phyloP scores from a whole-genome alignment of 352 stramenopile genomes.

The Globisporangium solare region DNA sequence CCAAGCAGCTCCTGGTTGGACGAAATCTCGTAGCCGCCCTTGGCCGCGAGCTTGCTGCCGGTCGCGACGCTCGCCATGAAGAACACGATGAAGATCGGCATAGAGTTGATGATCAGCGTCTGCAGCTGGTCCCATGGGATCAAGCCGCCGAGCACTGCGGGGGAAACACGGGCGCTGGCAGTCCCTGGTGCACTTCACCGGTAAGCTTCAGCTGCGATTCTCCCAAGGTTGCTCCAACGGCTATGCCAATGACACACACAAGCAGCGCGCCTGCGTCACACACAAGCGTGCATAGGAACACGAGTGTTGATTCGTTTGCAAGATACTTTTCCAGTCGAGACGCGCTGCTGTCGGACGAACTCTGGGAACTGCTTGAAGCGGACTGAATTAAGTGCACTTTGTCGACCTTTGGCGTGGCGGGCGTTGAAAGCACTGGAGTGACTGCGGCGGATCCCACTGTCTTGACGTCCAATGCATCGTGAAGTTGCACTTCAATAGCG shows the following conservation, averaged over 20 bases:
- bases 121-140: constrained; percentile 52
- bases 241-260: constrained; percentile 76
- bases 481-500: constrained; percentile 8
- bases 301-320: constrained; percentile 15
- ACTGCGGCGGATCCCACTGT: not conserved
- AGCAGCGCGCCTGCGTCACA: constrained; percentile 67
- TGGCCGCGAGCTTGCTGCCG: constrained; percentile 78
- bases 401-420: not conserved
- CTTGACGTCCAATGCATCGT: constrained; percentile 4
- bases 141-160: constrained; percentile 32
- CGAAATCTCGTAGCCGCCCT: constrained; percentile 76
- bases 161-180: constrained; percentile 48
- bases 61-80: constrained; percentile 92
- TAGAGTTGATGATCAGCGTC: constrained; percentile 60
- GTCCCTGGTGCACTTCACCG: constrained; percentile 67
- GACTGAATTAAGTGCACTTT: constrained; percentile 5
- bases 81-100: constrained; percentile 86
- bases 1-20: constrained; percentile 89
- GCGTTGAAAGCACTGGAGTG: not conserved
- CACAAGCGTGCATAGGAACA: constrained; percentile 39
- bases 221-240: constrained; percentile 50
- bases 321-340: constrained; percentile 8
- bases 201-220: constrained; percentile 70
- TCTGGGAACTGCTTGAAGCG: not conserved
- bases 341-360: too few relatives aligned